Conservation (phyloP, 768 basidiomycete genomes). For the Daedaleopsis sinensis region DNA sequence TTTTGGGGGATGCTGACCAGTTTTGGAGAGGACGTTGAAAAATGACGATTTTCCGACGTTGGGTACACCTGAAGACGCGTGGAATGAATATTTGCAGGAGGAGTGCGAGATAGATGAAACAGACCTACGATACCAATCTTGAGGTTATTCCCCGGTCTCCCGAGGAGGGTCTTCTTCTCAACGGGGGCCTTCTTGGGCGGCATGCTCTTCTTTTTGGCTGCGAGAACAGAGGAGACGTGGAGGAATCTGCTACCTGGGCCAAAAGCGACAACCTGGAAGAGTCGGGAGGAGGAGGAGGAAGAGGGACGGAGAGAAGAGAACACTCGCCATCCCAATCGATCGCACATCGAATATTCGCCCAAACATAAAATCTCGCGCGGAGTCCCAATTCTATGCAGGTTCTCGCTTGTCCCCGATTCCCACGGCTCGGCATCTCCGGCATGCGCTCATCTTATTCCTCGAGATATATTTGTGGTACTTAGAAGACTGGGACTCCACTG, state of each 20-base stretch:
- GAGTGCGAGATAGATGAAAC: slow-evolving; percentile 37
- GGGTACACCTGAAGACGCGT: slow-evolving; percentile 65
- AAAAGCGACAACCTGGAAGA: not conserved
- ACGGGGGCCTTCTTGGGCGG: slow-evolving; percentile 84
- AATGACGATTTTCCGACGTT: slow-evolving; percentile 99
- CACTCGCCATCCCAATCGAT: slow-evolving; percentile 12
- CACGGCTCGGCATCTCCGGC: slow-evolving; percentile 10
- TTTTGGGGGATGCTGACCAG: slow-evolving; percentile 52
- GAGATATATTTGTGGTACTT: no score
- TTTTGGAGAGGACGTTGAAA: slow-evolving; percentile 94
- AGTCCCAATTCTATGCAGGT: not conserved
- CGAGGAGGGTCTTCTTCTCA: slow-evolving; percentile 88
- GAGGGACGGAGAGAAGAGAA: slow-evolving; percentile 7
- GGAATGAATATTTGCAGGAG: slow-evolving; percentile 9
- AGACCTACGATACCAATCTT: slow-evolving; percentile 98
- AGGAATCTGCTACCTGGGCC: slow-evolving; percentile 14
- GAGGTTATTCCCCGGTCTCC: slow-evolving; percentile 94
- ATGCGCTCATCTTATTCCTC: slow-evolving; percentile 9
- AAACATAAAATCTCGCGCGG: slow-evolving; percentile 1
- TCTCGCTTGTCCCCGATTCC: slow-evolving; percentile 5
- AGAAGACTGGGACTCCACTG: no score
- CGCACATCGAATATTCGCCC: not conserved
- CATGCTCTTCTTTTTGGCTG: slow-evolving; percentile 61
- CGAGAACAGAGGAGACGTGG: slow-evolving; percentile 12
- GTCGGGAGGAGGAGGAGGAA: slow-evolving; percentile 2